Evolutionary conservation across 352 stramenopile species (phyloP).

Genomic region (Thraustotheca clavata): DNA sequence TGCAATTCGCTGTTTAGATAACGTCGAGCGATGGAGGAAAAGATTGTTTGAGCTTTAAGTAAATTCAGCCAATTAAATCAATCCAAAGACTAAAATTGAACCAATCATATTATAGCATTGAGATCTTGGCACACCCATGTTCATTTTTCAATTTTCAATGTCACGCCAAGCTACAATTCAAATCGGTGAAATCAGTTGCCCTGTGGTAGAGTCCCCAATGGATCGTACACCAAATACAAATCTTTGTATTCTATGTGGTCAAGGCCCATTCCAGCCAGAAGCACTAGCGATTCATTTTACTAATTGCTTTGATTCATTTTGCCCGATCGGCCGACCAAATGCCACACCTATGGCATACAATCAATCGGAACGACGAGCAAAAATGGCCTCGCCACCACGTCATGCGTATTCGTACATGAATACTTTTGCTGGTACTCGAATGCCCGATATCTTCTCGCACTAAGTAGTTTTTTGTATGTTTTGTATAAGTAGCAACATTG

Average conservation of each 20-base stretch:
- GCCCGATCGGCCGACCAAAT: constrained; percentile 1
- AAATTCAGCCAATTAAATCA: background rate
- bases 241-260: background rate
- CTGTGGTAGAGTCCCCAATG: background rate
- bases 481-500: background rate
- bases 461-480: background rate
- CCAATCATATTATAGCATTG: background rate
- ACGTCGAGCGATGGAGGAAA: no score
- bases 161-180: background rate
- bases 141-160: background rate
- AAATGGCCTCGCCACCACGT: background rate
- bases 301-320: background rate
- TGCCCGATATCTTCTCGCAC: background rate
- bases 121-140: background rate
- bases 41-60: no score
- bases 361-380: background rate
- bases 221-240: background rate
- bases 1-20: no score
- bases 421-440: background rate
- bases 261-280: background rate
- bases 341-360: background rate
- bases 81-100: background rate
- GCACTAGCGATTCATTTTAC: background rate
- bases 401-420: background rate
- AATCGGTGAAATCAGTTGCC: constrained; percentile 16